Conservation (phyloP, 2,329 filamentous ascomycete genomes). For the Rugonectria rugulosa region DNA sequence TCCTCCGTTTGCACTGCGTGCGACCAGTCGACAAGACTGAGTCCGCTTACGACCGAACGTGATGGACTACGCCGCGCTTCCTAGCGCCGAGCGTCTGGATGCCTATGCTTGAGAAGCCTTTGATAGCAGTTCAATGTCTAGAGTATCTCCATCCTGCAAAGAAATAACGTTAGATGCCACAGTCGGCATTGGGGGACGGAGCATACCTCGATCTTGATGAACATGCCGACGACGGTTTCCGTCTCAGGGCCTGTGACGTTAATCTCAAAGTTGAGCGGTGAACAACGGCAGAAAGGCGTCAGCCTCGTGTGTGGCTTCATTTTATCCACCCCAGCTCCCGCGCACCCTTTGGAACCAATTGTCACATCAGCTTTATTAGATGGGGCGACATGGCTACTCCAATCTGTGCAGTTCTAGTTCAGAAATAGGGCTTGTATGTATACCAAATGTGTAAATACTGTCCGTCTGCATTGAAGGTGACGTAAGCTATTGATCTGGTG, state of each 20-base stretch:
- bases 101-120: slow-evolving; percentile 1
- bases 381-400: not conserved
- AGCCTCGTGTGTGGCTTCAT: slow-evolving; percentile 1
- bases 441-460: not conserved
- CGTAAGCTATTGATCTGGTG: no score
- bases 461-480: no score
- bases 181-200: not conserved
- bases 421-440: slow-evolving; percentile 1
- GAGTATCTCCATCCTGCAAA: not conserved
- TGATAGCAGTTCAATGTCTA: slow-evolving; percentile 1
- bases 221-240: not conserved
- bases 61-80: not conserved
- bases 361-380: slow-evolving; percentile 1
- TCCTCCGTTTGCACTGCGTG: not conserved
- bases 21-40: not conserved
- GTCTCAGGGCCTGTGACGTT: not conserved
- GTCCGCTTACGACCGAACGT: not conserved
- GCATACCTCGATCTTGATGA: slow-evolving; percentile 1
- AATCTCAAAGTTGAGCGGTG: not conserved
- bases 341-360: slow-evolving; percentile 1
- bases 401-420: slow-evolving; percentile 1
- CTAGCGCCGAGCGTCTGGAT: not conserved
- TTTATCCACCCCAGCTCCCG: not conserved
- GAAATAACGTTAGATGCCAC: slow-evolving; percentile 1
- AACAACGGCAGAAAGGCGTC: slow-evolving; percentile 1